Percentiles rank a stretch among this genome's conserved stretches.
Evolutionary conservation across 169 alveolate genomes (phyloP).

Genomic region (Perkinsus olseni): DNA sequence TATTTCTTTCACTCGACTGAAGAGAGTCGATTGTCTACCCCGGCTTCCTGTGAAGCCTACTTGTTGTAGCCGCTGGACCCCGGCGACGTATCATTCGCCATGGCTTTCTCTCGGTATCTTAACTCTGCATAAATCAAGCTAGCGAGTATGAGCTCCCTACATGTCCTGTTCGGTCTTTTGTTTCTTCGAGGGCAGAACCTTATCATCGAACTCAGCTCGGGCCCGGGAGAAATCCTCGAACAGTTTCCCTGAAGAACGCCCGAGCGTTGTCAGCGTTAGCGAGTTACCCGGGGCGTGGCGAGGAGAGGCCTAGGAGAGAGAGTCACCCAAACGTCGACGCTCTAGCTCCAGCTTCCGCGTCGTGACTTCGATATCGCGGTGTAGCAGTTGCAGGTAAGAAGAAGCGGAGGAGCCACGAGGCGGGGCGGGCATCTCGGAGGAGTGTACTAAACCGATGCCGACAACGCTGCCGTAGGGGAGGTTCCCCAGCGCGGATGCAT

Average conservation of each 20-base stretch:
- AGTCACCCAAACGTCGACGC: background rate
- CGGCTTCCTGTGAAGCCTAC: background rate
- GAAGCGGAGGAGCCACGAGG: background rate
- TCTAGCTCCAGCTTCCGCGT: background rate
- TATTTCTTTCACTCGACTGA: background rate
- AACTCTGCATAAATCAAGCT: too few species aligned
- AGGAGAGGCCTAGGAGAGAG: background rate
- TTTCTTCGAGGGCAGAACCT: background rate
- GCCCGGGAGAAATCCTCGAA: background rate
- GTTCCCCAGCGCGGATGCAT: too few species aligned
- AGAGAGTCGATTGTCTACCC: background rate
- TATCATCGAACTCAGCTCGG: background rate
- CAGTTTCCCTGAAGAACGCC: background rate
- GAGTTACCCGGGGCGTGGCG: too few species aligned
- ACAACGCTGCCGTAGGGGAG: too few species aligned
- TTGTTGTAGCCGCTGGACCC: background rate
- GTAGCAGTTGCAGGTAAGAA: background rate
- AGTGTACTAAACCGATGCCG: background rate
- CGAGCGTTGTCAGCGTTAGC: background rate
- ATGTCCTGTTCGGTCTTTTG: background rate
- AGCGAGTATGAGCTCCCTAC: background rate
- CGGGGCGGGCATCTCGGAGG: background rate
- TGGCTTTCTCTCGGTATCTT: background rate
- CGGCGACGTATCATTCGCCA: background rate
- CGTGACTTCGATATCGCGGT: background rate